Evolutionary conservation across 2,329 filamentous ascomycete genomes (phyloP).

Genomic region (Alternaria triticimaculans): DNA sequence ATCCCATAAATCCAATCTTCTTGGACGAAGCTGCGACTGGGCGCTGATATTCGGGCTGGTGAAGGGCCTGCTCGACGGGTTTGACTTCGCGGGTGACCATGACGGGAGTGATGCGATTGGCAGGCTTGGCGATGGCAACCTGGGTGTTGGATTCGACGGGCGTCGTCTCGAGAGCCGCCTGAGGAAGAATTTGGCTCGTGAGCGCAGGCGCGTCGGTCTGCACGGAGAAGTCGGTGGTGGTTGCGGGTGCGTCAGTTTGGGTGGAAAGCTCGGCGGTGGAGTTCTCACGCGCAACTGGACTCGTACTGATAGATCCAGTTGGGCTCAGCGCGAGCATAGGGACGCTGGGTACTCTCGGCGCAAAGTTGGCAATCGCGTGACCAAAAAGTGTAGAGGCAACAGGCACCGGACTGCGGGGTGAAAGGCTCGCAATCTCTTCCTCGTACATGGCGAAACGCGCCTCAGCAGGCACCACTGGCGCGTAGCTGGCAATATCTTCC

Average conservation of each 20-base stretch:
- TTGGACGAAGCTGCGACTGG: not conserved
- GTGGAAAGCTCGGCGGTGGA: not conserved
- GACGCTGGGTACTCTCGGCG: not conserved
- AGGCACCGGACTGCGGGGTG: not conserved
- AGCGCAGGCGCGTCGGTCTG: slow-evolving; percentile 8
- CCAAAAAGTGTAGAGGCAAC: not conserved
- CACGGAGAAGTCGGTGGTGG: not conserved
- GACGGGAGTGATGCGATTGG: slow-evolving; percentile 4
- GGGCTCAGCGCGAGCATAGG: not conserved
- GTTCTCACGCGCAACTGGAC: slow-evolving; percentile 1
- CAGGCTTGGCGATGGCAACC: not conserved
- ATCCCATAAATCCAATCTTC: not conserved
- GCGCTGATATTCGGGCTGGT: not conserved
- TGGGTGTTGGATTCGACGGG: slow-evolving; percentile 3
- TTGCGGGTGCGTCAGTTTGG: slow-evolving; percentile 11
- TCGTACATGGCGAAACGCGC: not conserved
- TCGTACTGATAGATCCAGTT: slow-evolving; percentile 5
- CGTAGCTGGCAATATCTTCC: not conserved
- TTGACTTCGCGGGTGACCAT: slow-evolving; percentile 4
- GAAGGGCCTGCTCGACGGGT: slow-evolving; percentile 4
- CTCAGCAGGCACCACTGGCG: not conserved
- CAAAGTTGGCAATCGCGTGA: not conserved
- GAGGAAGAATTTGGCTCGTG: not conserved
- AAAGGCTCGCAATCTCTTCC: not conserved
- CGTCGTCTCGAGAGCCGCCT: not conserved